Conservation (phyloP, 257 asterid genomes). For the Paraleonurus japonicus region DNA sequence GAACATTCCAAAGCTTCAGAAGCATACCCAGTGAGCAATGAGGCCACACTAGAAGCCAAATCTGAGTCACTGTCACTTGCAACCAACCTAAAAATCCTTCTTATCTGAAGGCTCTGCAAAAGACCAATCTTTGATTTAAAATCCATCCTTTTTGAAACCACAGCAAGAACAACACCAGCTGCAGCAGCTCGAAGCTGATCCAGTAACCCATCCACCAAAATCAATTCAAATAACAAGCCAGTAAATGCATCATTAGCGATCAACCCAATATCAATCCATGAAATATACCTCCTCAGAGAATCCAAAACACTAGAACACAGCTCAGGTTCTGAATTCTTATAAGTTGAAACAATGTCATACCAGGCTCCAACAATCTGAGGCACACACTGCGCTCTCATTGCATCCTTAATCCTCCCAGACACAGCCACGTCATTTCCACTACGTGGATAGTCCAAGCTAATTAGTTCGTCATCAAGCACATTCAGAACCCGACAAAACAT, state of each 20-base stretch:
- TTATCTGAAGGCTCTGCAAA: slow-evolving; percentile 67
- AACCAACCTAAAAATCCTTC: slow-evolving; percentile 73
- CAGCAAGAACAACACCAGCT: slow-evolving; percentile 67
- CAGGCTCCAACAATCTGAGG: slow-evolving; percentile 78
- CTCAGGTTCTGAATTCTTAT: slow-evolving; percentile 66
- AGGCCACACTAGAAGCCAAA: slow-evolving; percentile 62
- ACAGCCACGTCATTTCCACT: slow-evolving; percentile 59
- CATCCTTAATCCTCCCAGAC: slow-evolving; percentile 78
- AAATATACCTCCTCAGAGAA: slow-evolving; percentile 66
- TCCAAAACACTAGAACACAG: slow-evolving; percentile 73
- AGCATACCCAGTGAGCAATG: slow-evolving; percentile 85
- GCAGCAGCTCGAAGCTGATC: slow-evolving; percentile 79
- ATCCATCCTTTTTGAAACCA: slow-evolving; percentile 90
- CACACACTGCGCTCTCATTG: slow-evolving; percentile 91
- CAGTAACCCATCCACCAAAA: slow-evolving; percentile 57
- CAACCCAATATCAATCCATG: slow-evolving; percentile 95
- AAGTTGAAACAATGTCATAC: slow-evolving; percentile 63
- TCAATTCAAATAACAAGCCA: slow-evolving; percentile 67
- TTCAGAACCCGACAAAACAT: slow-evolving; percentile 90
- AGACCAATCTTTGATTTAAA: slow-evolving; percentile 66
- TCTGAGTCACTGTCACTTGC: slow-evolving; percentile 58
- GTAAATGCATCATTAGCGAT: slow-evolving; percentile 68
- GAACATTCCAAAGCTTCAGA: slow-evolving; percentile 78
- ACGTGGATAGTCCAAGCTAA: slow-evolving; percentile 80
- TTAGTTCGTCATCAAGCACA: slow-evolving; percentile 79